phyloP scores from a whole-genome alignment of 768 basidiomycete species.

The Myochromella boudieri region DNA sequence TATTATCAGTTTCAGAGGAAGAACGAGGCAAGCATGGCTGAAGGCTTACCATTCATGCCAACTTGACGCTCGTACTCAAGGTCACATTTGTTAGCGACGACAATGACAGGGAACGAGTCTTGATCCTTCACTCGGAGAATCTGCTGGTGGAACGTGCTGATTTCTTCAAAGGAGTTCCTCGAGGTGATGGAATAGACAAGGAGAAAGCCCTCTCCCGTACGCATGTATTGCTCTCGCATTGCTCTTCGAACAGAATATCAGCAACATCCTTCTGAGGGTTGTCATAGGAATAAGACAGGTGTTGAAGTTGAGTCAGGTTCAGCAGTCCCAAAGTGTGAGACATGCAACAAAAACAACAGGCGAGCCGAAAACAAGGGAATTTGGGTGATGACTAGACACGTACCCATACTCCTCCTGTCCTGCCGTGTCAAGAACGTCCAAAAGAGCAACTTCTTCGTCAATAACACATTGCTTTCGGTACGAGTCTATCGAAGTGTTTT shows the following conservation, averaged over 20 bases:
- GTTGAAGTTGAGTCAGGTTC: constrained; percentile 4
- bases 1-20: background rate
- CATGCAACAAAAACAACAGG: constrained; percentile 2
- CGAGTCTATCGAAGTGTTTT: no score
- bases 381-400: no score
- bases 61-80: constrained; percentile 96
- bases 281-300: background rate
- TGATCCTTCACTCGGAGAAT: constrained; percentile 96
- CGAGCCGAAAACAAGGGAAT: constrained; percentile 5
- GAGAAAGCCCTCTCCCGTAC: constrained; percentile 96
- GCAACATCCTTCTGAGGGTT: background rate
- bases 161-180: constrained; percentile 96
- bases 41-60: constrained; percentile 76
- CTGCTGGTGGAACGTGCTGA: constrained; percentile 93
- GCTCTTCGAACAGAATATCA: constrained; percentile 53
- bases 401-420: constrained; percentile 98
- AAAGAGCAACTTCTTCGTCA: constrained; percentile 96
- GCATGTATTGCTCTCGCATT: constrained; percentile 99
- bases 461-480: constrained; percentile 97
- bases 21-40: background rate
- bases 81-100: constrained; percentile 98
- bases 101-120: constrained; percentile 92
- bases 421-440: constrained; percentile 96
- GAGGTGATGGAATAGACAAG: constrained; percentile 99
- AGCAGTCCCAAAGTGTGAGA: background rate